phyloP scores from a whole-genome alignment of 2,329 filamentous ascomycete genomes.

The Chalaropsis ovoidea region DNA sequence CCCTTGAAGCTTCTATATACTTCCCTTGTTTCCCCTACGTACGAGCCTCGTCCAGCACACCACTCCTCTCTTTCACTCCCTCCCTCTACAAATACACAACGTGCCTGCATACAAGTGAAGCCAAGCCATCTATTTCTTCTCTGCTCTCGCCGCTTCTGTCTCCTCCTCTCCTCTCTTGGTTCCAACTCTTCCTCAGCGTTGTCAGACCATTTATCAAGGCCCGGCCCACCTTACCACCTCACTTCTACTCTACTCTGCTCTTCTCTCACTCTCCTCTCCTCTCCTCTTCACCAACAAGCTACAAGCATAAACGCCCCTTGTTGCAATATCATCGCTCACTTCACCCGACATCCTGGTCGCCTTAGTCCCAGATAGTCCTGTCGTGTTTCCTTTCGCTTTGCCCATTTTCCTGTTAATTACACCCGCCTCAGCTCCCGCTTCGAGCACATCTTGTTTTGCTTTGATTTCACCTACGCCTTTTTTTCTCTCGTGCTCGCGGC shows the following conservation, averaged over 20 bases:
- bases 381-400: constrained; percentile 16
- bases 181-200: background rate
- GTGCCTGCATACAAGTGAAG: no score
- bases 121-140: background rate
- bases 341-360: constrained; percentile 1
- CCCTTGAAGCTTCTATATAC: background rate
- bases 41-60: no score
- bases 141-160: background rate
- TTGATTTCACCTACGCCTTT: constrained; percentile 11
- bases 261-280: constrained; percentile 13
- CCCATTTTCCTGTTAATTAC: constrained; percentile 15
- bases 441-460: constrained; percentile 18
- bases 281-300: background rate
- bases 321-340: constrained; percentile 16
- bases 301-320: constrained; percentile 2
- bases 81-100: background rate
- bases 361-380: background rate
- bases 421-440: constrained; percentile 7
- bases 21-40: background rate
- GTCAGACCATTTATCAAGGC: background rate
- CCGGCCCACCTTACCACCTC: background rate
- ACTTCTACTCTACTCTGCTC: constrained; percentile 4
- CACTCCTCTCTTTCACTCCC: no score
- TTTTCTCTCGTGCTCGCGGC: background rate
- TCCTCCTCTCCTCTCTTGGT: background rate